phyloP scores from a whole-genome alignment of 768 basidiomycete genomes.

The Porpolomopsis calyptriformis region DNA sequence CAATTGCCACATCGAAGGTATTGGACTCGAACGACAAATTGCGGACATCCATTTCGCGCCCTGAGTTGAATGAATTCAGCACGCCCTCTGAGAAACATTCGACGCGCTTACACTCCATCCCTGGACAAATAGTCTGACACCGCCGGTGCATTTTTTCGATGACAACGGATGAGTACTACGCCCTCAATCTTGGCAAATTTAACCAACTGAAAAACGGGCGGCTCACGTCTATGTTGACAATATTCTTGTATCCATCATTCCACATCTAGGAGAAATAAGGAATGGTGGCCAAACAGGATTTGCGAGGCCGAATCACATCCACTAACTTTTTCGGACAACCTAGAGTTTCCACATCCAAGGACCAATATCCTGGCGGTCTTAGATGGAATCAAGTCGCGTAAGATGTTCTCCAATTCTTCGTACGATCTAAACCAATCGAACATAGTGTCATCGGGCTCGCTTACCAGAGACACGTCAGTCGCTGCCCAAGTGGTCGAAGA shows the following conservation, averaged over 20 bases:
- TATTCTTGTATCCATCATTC: constrained; percentile 73
- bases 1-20: constrained; percentile 71
- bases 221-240: constrained; percentile 68
- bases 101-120: constrained; percentile 55
- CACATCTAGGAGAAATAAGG: constrained; percentile 49
- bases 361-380: constrained; percentile 57
- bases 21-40: constrained; percentile 46
- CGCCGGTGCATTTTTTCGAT: constrained; percentile 62
- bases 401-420: constrained; percentile 49
- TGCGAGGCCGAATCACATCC: not conserved
- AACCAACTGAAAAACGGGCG: not conserved
- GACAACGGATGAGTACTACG: constrained; percentile 63
- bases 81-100: not conserved
- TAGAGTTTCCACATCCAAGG: constrained; percentile 81
- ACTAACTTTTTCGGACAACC: constrained; percentile 61
- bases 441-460: constrained; percentile 45
- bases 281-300: not conserved
- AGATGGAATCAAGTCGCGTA: constrained; percentile 54
- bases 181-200: constrained; percentile 1
- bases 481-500: constrained; percentile 1
- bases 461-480: constrained; percentile 17
- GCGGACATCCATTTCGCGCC: constrained; percentile 81
- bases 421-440: constrained; percentile 91
- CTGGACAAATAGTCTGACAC: constrained; percentile 39
- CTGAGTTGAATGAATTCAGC: constrained; percentile 24